Evolutionary conservation across 495 filamentous ascomycete species (phyloP).

Genomic region (Penicillium cinerascens): DNA sequence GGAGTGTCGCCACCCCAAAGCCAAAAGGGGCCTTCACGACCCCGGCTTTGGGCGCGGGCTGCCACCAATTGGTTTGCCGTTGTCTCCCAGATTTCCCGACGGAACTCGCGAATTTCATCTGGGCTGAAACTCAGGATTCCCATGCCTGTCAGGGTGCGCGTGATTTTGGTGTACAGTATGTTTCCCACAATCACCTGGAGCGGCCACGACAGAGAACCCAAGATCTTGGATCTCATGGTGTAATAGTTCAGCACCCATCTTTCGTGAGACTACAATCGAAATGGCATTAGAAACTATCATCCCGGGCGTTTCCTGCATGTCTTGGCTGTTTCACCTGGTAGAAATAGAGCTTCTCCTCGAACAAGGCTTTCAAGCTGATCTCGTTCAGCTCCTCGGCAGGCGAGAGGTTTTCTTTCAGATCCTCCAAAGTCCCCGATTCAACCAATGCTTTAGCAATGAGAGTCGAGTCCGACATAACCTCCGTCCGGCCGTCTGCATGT

Average conservation of each 20-base stretch:
- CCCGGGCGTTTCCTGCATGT: background rate
- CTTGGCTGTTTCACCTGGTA: slow-evolving; percentile 33
- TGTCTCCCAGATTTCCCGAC: slow-evolving; percentile 50
- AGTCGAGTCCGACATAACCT: slow-evolving; percentile 43
- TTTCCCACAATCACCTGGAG: slow-evolving; percentile 52
- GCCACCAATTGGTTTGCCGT: slow-evolving; percentile 39
- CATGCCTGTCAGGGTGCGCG: slow-evolving; percentile 48
- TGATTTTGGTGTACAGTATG: slow-evolving; percentile 43
- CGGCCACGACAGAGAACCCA: slow-evolving; percentile 48
- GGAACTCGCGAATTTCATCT: slow-evolving; percentile 46
- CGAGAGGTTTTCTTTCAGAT: slow-evolving; percentile 44
- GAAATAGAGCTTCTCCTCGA: slow-evolving; percentile 63
- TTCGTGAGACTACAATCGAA: slow-evolving; percentile 19
- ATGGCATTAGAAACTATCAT: background rate
- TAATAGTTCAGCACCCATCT: slow-evolving; percentile 62
- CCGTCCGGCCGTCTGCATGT: slow-evolving; percentile 6
- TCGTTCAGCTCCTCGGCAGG: slow-evolving; percentile 42
- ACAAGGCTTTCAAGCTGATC: slow-evolving; percentile 47
- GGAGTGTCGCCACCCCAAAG: slow-evolving; percentile 50
- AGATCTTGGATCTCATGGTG: slow-evolving; percentile 51
- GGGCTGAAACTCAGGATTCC: slow-evolving; percentile 48
- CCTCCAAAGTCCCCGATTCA: slow-evolving; percentile 35
- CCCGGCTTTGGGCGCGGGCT: slow-evolving; percentile 9
- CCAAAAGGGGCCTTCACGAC: slow-evolving; percentile 49
- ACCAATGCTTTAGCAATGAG: slow-evolving; percentile 50